Evolutionary conservation across 305 asterid genomes (phyloP).

Genomic region (Fraxinus latifolia): DNA sequence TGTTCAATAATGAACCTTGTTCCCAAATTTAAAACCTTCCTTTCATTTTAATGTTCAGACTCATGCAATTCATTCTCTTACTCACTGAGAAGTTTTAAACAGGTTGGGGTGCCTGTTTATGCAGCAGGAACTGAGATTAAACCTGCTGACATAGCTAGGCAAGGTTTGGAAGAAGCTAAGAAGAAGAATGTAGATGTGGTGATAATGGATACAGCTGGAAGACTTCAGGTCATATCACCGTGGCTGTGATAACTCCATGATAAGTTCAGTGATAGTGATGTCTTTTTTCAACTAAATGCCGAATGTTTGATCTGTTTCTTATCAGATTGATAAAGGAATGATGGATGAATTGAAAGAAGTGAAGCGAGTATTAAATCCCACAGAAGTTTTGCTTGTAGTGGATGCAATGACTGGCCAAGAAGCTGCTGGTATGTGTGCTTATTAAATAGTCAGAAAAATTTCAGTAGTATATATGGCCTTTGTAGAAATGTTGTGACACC

Average conservation of each 20-base stretch:
- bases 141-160: constrained; percentile 94
- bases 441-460: not conserved
- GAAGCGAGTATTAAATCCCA: constrained; percentile 73
- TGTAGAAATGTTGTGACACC: constrained; percentile 12
- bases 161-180: constrained; percentile 84
- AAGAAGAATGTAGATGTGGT: constrained; percentile 80
- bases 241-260: constrained; percentile 23
- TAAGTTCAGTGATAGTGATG: not conserved
- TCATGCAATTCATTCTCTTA: constrained; percentile 22
- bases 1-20: not conserved
- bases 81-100: constrained; percentile 37
- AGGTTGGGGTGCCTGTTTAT: constrained; percentile 96
- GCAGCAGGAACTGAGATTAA: constrained; percentile 77
- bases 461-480: constrained; percentile 13
- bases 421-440: constrained; percentile 76
- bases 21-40: not conserved
- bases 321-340: constrained; percentile 89
- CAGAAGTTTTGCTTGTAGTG: constrained; percentile 93
- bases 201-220: constrained; percentile 99
- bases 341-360: constrained; percentile 97
- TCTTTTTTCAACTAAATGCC: constrained; percentile 14
- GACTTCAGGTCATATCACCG: constrained; percentile 71
- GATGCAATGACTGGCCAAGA: constrained; percentile 99
- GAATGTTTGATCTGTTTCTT: constrained; percentile 11
- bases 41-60: constrained; percentile 17